Conservation (phyloP, 2,329 filamentous ascomycete species). For the Monilinia laxa region DNA sequence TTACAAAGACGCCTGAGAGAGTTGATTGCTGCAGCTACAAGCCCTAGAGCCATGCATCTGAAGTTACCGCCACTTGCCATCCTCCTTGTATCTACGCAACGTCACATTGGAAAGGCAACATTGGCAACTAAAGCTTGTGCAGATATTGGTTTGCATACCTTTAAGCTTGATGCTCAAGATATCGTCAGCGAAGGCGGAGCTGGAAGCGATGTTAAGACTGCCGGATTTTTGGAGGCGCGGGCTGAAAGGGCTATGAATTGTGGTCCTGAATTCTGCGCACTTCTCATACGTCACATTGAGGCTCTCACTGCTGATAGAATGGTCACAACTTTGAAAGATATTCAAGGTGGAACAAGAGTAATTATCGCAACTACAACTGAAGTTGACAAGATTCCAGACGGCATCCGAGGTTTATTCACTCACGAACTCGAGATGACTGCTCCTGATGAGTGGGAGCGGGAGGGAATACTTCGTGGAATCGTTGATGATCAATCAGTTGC, state of each 20-base stretch:
- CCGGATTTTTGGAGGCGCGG: conserved; percentile 82
- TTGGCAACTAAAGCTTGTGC: conserved; percentile 74
- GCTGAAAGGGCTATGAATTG: conserved; percentile 88
- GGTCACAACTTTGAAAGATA: conserved; percentile 77
- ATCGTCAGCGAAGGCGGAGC: conserved; percentile 88
- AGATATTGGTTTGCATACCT: conserved; percentile 87
- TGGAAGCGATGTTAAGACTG: conserved; percentile 90
- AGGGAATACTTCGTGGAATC: conserved; percentile 78
- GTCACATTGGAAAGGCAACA: conserved; percentile 89
- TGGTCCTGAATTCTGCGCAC: conserved; percentile 75
- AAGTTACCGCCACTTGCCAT: conserved; percentile 87
- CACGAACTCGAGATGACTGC: conserved; percentile 93
- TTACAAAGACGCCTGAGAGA: conserved; percentile 74
- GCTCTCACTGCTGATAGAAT: conserved; percentile 90
- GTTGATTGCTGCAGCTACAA: conserved; percentile 84
- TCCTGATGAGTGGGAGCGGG: conserved; percentile 87
- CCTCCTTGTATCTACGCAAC: conserved; percentile 84
- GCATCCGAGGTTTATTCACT: conserved; percentile 85
- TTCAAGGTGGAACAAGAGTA: conserved; percentile 76
- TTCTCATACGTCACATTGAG: conserved; percentile 89
- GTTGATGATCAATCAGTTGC: conserved; percentile 72
- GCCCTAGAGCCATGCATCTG: conserved; percentile 79
- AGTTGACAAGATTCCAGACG: conserved; percentile 89
- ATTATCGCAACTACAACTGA: conserved; percentile 93
- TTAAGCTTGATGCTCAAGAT: conserved; percentile 87